Base-by-base conservation (phyloP, 2,329 filamentous ascomycete species). In the Whalleya microplaca region DNA sequence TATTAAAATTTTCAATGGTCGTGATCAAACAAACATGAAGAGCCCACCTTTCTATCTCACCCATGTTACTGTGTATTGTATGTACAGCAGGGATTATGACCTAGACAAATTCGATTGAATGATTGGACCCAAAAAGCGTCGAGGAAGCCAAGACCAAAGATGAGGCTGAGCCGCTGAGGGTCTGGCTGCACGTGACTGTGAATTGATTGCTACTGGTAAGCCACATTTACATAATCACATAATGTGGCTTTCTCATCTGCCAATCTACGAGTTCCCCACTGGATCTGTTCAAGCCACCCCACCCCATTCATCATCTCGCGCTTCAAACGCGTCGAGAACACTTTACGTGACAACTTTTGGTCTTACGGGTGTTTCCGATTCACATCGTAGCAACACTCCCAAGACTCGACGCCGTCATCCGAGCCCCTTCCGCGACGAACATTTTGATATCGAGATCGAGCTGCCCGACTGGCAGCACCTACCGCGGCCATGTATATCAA, bases 401-500 rank as follows among this genome's bases (percentile, higher is more conserved):
- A 44, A 47, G 40, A 50, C 20, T 55, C 45, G 41, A 53, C 42
- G 41, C 16, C 42, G 19, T 44, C 37, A 20, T 45, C 52, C 49
- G 56, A 41, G 58, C 53, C 19, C 44, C 45, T 49, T 58, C 21
- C 50, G 67, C 67, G 68, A 69, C 66, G 58, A 57, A 42, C 44
- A 58, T 57, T 62, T 53, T 62, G 63, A 59, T 48, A 62, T 49
- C 58, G 46, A 55, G 44, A 58, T 64, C 68, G 68, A 63, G 69
- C 70, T 72, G 70, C 70, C 69, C 68, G 66, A 59, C 55, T 59
- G 70, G 70, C 70, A 70, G 70, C 69, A 64, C 62, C 64, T 58
- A 61, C 61, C 59, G 67, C 70, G 74, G 81, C 68, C 72, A 96
- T 97, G 93, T 95, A 96, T 81, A 97, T 99, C 84, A 99, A 99